A percentile compares a stretch with the other conserved stretches of the same genome.
phyloP scores from a whole-genome alignment of 1,139 yeast species.

The Debaryomyces sp. region DNA sequence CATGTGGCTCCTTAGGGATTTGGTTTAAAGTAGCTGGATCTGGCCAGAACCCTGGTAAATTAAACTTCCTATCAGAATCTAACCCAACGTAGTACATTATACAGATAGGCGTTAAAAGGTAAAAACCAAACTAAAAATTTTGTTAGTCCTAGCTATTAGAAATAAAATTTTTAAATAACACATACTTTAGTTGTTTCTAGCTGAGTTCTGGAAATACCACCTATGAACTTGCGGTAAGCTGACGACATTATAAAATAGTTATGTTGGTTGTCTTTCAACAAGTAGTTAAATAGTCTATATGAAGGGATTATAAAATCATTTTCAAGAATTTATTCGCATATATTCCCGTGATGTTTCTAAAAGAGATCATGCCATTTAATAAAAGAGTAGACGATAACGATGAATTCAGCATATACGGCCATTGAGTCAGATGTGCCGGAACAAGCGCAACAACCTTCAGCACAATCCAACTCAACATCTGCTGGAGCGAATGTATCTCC shows the following conservation, averaged over 20 bases:
- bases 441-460: conserved; percentile 5
- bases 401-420: conserved; percentile 24
- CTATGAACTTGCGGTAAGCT: conserved; percentile 30
- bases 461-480: not conserved
- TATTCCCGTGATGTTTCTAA: conserved; percentile 1
- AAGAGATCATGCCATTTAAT: not conserved
- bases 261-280: not conserved
- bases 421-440: conserved; percentile 32
- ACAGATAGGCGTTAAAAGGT: conserved; percentile 80
- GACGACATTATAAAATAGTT: conserved; percentile 7
- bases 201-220: conserved; percentile 56
- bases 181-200: conserved; percentile 70
- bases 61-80: conserved; percentile 84
- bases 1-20: conserved; percentile 91
- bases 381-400: not conserved
- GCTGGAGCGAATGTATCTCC: conserved; percentile 11
- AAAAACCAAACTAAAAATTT: conserved; percentile 67
- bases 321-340: not conserved
- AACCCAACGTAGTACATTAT: conserved; percentile 93
- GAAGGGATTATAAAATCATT: not conserved
- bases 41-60: conserved; percentile 97
- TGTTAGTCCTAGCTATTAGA: conserved; percentile 21
- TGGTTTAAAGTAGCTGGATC: conserved; percentile 90
- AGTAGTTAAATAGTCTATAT: not conserved
- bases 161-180: conserved; percentile 11